Evolutionary conservation across 768 basidiomycete species (phyloP), one percentile per base, ranked within the genome.

Genomic region (Chalciporus pseudorubinellus): DNA sequence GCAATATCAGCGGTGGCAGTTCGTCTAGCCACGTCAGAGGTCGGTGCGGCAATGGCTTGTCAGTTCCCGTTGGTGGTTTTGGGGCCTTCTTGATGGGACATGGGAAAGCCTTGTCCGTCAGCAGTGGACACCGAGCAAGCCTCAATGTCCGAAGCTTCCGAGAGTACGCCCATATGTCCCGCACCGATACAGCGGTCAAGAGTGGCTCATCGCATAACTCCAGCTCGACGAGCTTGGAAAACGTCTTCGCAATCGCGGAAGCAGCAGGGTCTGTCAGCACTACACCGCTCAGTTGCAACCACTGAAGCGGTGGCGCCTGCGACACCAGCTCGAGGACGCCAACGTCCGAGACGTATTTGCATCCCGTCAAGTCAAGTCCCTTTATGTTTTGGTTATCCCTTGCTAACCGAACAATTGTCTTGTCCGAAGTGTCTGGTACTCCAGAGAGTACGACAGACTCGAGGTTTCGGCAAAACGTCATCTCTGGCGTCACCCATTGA

Each of bases 21-120:
- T 70, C 66, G 50, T 84, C 83, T n/a, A 81, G 64, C 80, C 81
- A 83, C 19, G 81, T 83, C 51, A 70, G 70, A 12, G 83, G 82
- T 49, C 76, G 72, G 48, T 77, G 79, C 8, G 82, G 80, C 39
- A 81, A 65, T 16, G 80, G 81, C 63, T 83, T 80, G 54, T 81
- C 77, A 8, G 57, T 45, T 38, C 61, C 48, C 40, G 65, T 57
- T 20, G 62, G 44, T 8, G 53, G 40, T 14, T 68, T 63, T 20
- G 59, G 59, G 24, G 61, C 65, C 53, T 75, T 71, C 55, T 76
- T 71, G 39, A 66, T 51, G 4, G 70, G 62, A 40, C 78, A 77
- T 11, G 92, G 92, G 66, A 95, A 89, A 1, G 83, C 83, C 59
- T 78, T 83, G 73, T 95, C 91, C 22, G 88, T 88, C 58, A 97